Evolutionary conservation across 352 stramenopile genomes (phyloP).

Genomic region (Phytophthora colocasiae): DNA sequence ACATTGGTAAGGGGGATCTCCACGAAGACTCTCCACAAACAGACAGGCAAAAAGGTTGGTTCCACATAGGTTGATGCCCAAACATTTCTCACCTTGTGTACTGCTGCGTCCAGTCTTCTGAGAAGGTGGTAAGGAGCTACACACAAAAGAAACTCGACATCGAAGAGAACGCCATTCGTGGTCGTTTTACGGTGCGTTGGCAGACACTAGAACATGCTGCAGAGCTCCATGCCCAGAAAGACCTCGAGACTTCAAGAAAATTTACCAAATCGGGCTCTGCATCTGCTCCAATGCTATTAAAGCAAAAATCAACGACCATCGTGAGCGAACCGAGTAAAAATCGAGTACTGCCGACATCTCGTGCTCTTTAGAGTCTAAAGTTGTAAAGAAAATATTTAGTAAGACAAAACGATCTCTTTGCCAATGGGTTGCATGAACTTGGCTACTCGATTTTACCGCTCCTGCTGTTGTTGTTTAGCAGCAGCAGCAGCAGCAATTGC

Average conservation of each 20-base stretch:
- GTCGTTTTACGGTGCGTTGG: conserved; percentile 48
- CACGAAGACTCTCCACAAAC: conserved; percentile 43
- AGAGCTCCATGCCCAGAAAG: conserved; percentile 16
- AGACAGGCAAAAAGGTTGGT: conserved; percentile 43
- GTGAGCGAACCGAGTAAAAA: not conserved
- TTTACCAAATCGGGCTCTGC: not conserved
- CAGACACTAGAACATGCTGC: conserved; percentile 34
- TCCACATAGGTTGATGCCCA: not conserved
- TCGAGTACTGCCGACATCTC: not conserved
- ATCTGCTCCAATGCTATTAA: not conserved
- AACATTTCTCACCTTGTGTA: not conserved
- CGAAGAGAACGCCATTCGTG: conserved; percentile 40
- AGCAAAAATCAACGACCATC: not conserved
- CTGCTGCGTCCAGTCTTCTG: conserved; percentile 23
- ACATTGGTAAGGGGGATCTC: conserved; percentile 48
- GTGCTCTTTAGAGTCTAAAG: not conserved
- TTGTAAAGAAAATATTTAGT: not conserved
- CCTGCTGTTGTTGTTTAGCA: conserved; percentile 21
- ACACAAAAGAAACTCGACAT: conserved; percentile 58
- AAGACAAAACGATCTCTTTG: too few species aligned
- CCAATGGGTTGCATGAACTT: too few species aligned
- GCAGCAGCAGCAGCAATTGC: conserved; percentile 30
- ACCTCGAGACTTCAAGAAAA: conserved; percentile 13
- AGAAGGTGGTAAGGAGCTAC: conserved; percentile 32
- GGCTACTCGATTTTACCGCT: conserved; percentile 1